These are phyloP conservation scores for Saccharomyces eubayanus DNA, from an alignment of 805 yeast genomes.

Conservation along the genomic window DNA sequence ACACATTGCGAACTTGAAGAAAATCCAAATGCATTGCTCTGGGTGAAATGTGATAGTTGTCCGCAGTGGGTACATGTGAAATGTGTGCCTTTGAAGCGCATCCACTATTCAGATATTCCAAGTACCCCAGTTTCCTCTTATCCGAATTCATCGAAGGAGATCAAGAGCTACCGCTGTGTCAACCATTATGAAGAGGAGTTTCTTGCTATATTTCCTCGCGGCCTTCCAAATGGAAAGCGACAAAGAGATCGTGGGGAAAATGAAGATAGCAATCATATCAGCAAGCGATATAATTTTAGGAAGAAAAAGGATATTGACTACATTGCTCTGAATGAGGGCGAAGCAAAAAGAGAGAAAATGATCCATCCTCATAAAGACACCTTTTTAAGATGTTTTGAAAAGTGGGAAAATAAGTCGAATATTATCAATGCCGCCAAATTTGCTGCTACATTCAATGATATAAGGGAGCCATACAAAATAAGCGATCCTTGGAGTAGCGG, in stretches of 20 bases:
- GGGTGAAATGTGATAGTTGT: conserved; percentile 19
- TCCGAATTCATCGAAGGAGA: conserved; percentile 5
- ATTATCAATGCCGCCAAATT: conserved; percentile 10
- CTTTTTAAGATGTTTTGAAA: conserved; percentile 18
- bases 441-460: conserved; percentile 12
- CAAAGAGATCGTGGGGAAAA: not conserved
- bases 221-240: not conserved
- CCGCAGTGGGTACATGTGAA: conserved; percentile 18
- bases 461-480: conserved; percentile 16
- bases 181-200: conserved; percentile 6
- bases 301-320: conserved; percentile 57
- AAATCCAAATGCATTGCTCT: conserved; percentile 9
- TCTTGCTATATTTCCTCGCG: not conserved
- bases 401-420: conserved; percentile 15
- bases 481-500: conserved; percentile 18
- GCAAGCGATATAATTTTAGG: conserved; percentile 48
- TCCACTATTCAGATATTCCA: conserved; percentile 1
- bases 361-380: conserved; percentile 49
- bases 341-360: conserved; percentile 40
- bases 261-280: not conserved
- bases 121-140: conserved; percentile 1
- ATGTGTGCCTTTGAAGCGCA: conserved; percentile 12
- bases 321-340: conserved; percentile 71
- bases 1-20: conserved; percentile 6
- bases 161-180: conserved; percentile 9